A percentile compares a stretch with the other conserved stretches of the same genome.
Evolutionary conservation across 306 rosid species (phyloP).

Genomic region (Arachis hypogaea): DNA sequence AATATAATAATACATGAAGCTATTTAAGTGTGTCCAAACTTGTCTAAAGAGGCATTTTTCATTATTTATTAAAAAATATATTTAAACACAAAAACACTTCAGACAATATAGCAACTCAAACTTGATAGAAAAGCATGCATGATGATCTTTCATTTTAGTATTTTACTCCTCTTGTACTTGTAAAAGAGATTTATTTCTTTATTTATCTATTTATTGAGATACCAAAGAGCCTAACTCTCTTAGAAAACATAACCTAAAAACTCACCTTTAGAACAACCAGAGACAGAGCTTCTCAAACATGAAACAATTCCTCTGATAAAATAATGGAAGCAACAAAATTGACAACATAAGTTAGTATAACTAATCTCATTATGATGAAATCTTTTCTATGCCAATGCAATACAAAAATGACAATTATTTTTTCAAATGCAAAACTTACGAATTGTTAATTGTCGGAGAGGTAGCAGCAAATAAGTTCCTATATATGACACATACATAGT

Average conservation of each 20-base stretch:
- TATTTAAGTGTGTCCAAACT: too few species aligned
- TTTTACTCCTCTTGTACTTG: too few species aligned
- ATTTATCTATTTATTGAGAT: too few species aligned
- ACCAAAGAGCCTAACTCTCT: too few species aligned
- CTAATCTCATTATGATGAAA: not conserved
- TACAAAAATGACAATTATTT: not conserved
- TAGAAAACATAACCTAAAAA: not conserved
- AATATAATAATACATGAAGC: too few species aligned
- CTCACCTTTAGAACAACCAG: slow-evolving; percentile 52
- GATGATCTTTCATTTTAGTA: too few species aligned
- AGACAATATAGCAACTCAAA: too few species aligned
- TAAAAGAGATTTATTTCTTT: not conserved
- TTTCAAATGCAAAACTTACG: slow-evolving; percentile 35
- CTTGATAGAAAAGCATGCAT: too few species aligned
- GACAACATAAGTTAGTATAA: slow-evolving; percentile 35
- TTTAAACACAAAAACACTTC: too few species aligned
- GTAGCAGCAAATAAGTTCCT: slow-evolving; percentile 53
- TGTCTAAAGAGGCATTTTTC: too few species aligned
- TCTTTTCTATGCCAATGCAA: not conserved
- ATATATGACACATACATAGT: not conserved
- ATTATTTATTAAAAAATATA: too few species aligned
- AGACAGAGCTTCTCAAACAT: slow-evolving; percentile 43
- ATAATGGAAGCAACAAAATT: slow-evolving; percentile 18
- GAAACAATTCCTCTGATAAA: slow-evolving; percentile 51
- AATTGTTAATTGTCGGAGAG: slow-evolving; percentile 28